phyloP scores from a whole-genome alignment of 2,329 filamentous ascomycete species.

The Pleomassaria siparia region DNA sequence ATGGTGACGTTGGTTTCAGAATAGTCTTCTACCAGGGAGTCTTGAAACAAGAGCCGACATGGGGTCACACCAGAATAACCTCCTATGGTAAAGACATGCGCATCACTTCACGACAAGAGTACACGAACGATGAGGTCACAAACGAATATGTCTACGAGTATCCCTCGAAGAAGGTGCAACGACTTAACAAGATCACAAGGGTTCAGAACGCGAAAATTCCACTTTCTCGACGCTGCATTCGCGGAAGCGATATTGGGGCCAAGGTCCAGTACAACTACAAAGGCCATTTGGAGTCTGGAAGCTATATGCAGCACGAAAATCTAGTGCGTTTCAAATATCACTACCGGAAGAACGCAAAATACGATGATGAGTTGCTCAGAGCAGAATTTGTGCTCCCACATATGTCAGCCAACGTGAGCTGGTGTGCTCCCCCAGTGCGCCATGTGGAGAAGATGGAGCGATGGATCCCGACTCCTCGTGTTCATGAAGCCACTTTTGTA shows the following conservation, averaged over 20 bases:
- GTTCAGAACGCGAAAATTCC: slow-evolving; percentile 40
- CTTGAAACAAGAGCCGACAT: slow-evolving; percentile 49
- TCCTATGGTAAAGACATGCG: slow-evolving; percentile 52
- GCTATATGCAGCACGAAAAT: slow-evolving; percentile 56
- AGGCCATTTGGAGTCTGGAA: slow-evolving; percentile 56
- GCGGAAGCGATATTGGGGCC: slow-evolving; percentile 49
- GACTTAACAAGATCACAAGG: slow-evolving; percentile 43
- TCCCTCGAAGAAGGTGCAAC: slow-evolving; percentile 27
- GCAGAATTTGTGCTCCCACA: slow-evolving; percentile 58
- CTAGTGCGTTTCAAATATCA: slow-evolving; percentile 57
- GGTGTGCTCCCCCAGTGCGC: slow-evolving; percentile 55
- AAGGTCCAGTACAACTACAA: slow-evolving; percentile 55
- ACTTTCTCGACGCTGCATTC: slow-evolving; percentile 47
- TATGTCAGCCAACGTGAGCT: slow-evolving; percentile 57
- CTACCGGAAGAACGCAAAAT: slow-evolving; percentile 57
- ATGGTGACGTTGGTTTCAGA: slow-evolving; percentile 41
- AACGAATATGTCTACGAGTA: slow-evolving; percentile 57
- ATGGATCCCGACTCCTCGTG: slow-evolving; percentile 59
- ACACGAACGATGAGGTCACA: slow-evolving; percentile 44
- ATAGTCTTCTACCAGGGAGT: slow-evolving; percentile 39
- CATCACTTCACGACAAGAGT: slow-evolving; percentile 49
- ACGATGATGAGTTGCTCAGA: slow-evolving; percentile 58
- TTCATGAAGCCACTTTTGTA: slow-evolving; percentile 58
- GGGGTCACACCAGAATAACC: slow-evolving; percentile 49
- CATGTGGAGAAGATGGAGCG: slow-evolving; percentile 55